phyloP scores from a whole-genome alignment of 441 rosid species.

The Adansonia gregorii region DNA sequence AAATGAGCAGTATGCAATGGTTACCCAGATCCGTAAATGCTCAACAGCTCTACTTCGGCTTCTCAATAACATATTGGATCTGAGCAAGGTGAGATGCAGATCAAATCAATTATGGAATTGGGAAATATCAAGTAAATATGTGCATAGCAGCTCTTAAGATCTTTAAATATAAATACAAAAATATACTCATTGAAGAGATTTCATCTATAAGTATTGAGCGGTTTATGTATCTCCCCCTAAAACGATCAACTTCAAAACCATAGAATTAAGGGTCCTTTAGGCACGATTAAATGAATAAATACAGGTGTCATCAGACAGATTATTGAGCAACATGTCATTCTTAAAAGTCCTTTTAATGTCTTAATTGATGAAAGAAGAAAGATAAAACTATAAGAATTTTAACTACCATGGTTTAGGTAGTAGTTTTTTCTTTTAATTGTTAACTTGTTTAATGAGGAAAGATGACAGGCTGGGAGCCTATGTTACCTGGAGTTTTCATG shows the following conservation, averaged over 20 bases:
- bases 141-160: slow-evolving; percentile 11
- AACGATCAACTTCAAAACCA: not conserved
- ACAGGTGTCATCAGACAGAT: not conserved
- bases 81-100: slow-evolving; percentile 78
- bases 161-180: not conserved
- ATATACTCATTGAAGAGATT: not conserved
- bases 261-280: not conserved
- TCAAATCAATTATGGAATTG: slow-evolving; percentile 9
- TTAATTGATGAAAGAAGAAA: too few relatives aligned
- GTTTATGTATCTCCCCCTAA: not conserved
- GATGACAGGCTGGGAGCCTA: not conserved
- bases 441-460: not conserved
- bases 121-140: not conserved
- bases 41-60: slow-evolving; percentile 94
- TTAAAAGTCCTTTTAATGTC: not conserved
- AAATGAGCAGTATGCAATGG: slow-evolving; percentile 89
- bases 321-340: not conserved
- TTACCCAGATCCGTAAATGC: slow-evolving; percentile 92
- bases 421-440: not conserved
- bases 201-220: not conserved
- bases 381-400: not conserved
- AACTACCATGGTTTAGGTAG: not conserved
- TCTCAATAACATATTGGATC: slow-evolving; percentile 91
- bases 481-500: too few relatives aligned
- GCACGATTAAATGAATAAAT: not conserved